Conservation (phyloP, 257 asterid genomes). For the Penstemon davidsonii region DNA sequence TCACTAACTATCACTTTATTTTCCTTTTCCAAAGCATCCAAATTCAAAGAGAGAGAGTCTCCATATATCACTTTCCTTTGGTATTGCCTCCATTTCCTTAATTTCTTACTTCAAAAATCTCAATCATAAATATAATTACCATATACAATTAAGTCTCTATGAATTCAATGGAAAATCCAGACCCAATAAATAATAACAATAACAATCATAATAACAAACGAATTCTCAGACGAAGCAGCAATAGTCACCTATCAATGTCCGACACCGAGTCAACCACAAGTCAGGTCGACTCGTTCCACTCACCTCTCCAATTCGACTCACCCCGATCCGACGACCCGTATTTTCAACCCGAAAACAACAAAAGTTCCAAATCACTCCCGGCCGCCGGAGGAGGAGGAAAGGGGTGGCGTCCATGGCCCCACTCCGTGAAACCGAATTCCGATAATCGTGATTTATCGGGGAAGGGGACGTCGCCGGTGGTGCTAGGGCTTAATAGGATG, state of each 20-base stretch:
- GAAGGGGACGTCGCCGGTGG: conserved; percentile 29
- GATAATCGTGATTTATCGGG: conserved; percentile 46
- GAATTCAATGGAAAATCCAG: conserved; percentile 38
- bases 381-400: background rate
- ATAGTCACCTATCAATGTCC: conserved; percentile 65
- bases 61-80: too few species aligned
- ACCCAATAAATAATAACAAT: conserved; percentile 28
- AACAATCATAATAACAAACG: conserved; percentile 28
- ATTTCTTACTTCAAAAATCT: too few species aligned
- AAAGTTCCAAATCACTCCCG: conserved; percentile 36
- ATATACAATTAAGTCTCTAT: too few species aligned
- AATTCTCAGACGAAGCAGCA: conserved; percentile 38
- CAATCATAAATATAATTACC: too few species aligned
- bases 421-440: conserved; percentile 40
- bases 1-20: too few species aligned
- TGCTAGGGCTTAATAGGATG: conserved; percentile 38
- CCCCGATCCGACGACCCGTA: conserved; percentile 60
- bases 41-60: too few species aligned
- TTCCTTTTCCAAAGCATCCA: too few species aligned
- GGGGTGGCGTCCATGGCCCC: conserved; percentile 37
- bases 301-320: conserved; percentile 75
- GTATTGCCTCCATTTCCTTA: too few species aligned
- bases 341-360: conserved; percentile 34
- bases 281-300: conserved; percentile 75
- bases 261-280: conserved; percentile 75